Conservation (phyloP, 805 yeast genomes). For the Wickerhamiella shivajii region DNA sequence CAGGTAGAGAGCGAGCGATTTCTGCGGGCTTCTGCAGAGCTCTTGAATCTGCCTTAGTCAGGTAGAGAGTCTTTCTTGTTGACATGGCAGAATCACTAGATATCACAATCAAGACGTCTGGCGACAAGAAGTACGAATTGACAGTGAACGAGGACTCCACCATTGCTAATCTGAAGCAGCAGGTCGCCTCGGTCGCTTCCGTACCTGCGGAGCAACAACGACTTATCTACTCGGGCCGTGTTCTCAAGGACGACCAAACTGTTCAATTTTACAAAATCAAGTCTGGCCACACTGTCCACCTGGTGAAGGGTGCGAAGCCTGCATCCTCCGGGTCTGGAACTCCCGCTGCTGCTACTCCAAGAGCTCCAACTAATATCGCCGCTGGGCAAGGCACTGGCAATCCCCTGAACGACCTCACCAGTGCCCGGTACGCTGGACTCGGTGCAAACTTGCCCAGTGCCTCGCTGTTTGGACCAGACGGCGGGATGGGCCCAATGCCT, state of each 20-base stretch:
- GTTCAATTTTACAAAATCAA: constrained; percentile 66
- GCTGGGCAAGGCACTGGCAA: constrained; percentile 83
- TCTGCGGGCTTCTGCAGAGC: too few relatives aligned
- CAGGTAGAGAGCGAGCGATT: too few relatives aligned
- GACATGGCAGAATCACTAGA: too few relatives aligned
- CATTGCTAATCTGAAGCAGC: constrained; percentile 53
- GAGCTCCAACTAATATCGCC: constrained; percentile 64
- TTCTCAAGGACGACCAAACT: constrained; percentile 70
- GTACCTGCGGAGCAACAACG: constrained; percentile 72
- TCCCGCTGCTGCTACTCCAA: constrained; percentile 13
- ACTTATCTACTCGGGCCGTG: constrained; percentile 85
- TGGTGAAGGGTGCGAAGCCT: constrained; percentile 59
- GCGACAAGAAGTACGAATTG: constrained; percentile 67
- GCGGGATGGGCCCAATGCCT: constrained; percentile 71
- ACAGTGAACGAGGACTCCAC: constrained; percentile 38
- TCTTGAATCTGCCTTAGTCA: too few relatives aligned
- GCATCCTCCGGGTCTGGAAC: constrained; percentile 20
- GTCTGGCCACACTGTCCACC: constrained; percentile 73
- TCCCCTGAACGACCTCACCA: constrained; percentile 82
- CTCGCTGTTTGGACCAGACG: constrained; percentile 86
- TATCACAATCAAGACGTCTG: constrained; percentile 29
- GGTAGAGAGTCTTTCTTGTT: too few relatives aligned
- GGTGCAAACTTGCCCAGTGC: constrained; percentile 79
- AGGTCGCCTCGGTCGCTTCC: constrained; percentile 44
- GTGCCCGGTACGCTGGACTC: constrained; percentile 91